Percentiles rank a stretch among this genome's conserved stretches.
Conservation (phyloP, 2,329 filamentous ascomycete species). For the Neobulgaria alba region DNA sequence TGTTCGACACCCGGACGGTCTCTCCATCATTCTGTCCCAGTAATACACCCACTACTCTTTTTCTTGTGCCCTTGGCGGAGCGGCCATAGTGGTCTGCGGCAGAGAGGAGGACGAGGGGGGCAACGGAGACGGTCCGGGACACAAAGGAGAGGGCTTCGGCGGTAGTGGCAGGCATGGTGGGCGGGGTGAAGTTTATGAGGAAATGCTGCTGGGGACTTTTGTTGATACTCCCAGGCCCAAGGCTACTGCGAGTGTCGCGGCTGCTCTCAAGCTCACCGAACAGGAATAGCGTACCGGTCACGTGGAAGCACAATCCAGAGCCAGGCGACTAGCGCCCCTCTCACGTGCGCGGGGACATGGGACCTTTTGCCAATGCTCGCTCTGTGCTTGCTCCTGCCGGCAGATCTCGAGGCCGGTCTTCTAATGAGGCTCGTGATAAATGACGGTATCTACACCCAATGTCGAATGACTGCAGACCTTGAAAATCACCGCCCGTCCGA, state of each 20-base stretch:
- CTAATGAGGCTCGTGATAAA: too few relatives aligned
- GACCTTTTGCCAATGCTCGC: too few relatives aligned
- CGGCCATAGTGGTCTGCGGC: constrained; percentile 98
- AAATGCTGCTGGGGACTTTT: constrained; percentile 10
- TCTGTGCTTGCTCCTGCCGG: too few relatives aligned
- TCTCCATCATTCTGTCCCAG: constrained; percentile 94
- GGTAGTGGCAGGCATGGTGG: constrained; percentile 87
- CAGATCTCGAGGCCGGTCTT: too few relatives aligned
- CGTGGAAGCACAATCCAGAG: too few relatives aligned
- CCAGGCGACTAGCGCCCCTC: too few relatives aligned
- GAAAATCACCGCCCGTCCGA: too few relatives aligned
- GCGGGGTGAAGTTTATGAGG: constrained; percentile 8
- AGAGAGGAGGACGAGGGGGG: constrained; percentile 93
- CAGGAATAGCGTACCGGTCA: constrained; percentile 11
- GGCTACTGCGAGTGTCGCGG: constrained; percentile 20
- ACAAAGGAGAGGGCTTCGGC: constrained; percentile 94
- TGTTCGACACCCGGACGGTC: constrained; percentile 95
- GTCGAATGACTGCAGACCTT: too few relatives aligned
- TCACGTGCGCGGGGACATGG: too few relatives aligned
- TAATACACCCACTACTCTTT: constrained; percentile 88
- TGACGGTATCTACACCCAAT: too few relatives aligned
- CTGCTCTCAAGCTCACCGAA: constrained; percentile 13
- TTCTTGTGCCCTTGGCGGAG: constrained; percentile 75
- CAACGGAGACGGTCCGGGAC: constrained; percentile 90
- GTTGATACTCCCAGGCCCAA: constrained; percentile 1